Conservation (phyloP, 139 green algal species). For the Picocystis salinarum region DNA sequence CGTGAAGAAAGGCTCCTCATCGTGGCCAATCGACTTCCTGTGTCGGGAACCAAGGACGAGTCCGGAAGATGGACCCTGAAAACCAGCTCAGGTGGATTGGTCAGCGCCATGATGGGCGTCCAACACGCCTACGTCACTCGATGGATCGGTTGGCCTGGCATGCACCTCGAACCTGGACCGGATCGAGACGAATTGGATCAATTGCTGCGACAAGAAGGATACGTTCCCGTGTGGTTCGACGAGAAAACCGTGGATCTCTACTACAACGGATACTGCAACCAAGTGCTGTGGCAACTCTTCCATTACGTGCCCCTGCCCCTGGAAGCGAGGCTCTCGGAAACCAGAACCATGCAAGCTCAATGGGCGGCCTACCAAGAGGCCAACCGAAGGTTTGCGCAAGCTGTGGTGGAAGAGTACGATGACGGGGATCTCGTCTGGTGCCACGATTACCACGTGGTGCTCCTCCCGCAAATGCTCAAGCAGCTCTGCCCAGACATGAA, state of each 20-base stretch:
- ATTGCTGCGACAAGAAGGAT: slow-evolving; percentile 26
- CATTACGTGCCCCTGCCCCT: slow-evolving; percentile 94
- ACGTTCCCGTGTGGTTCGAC: not conserved
- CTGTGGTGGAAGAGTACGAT: slow-evolving; percentile 4
- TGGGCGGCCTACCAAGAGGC: not conserved
- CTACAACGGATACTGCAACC: slow-evolving; percentile 97
- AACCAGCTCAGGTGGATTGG: slow-evolving; percentile 72
- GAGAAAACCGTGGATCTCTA: slow-evolving; percentile 24
- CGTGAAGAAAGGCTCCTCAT: slow-evolving; percentile 56
- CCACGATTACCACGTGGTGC: slow-evolving; percentile 93
- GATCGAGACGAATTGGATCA: slow-evolving; percentile 48
- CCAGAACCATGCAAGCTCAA: slow-evolving; percentile 40
- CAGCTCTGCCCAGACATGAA: slow-evolving; percentile 47
- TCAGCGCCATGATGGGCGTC: slow-evolving; percentile 81
- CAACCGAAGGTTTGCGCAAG: slow-evolving; percentile 2
- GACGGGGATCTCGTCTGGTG: slow-evolving; percentile 64
- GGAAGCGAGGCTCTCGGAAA: slow-evolving; percentile 66
- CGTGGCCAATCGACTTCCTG: slow-evolving; percentile 86
- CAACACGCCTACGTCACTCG: slow-evolving; percentile 51
- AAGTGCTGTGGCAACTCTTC: slow-evolving; percentile 92
- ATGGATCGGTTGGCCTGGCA: slow-evolving; percentile 92
- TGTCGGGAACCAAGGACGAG: slow-evolving; percentile 49
- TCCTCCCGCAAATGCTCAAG: slow-evolving; percentile 79
- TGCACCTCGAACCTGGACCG: slow-evolving; percentile 15
- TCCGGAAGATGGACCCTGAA: slow-evolving; percentile 49